phyloP scores from a whole-genome alignment of 2,329 filamentous ascomycete genomes.

The Tolypocladium pustulatum region DNA sequence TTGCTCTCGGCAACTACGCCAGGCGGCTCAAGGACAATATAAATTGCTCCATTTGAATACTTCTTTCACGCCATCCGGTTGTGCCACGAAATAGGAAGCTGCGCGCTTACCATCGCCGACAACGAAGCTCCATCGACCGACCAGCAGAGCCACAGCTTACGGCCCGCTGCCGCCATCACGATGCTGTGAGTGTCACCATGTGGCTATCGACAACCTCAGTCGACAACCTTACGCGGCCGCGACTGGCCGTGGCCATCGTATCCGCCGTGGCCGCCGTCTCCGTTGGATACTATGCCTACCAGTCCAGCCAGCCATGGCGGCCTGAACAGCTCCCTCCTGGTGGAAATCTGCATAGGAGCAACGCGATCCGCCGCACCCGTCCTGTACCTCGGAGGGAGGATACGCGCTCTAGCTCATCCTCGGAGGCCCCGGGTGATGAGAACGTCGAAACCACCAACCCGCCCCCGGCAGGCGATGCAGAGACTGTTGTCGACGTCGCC shows the following conservation, averaged over 20 bases:
- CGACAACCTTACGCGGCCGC: constrained; percentile 44
- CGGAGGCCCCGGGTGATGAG: constrained; percentile 33
- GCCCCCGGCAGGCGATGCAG: constrained; percentile 22
- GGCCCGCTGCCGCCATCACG: constrained; percentile 9
- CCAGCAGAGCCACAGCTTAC: not conserved
- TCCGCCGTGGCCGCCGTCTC: constrained; percentile 47
- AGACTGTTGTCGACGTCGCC: constrained; percentile 28
- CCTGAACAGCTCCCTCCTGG: constrained; percentile 14
- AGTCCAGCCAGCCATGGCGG: constrained; percentile 16
- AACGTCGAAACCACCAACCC: constrained; percentile 23
- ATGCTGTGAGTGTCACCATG: constrained; percentile 29
- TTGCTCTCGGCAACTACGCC: not conserved
- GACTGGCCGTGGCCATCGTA: constrained; percentile 43
- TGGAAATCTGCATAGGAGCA: constrained; percentile 50
- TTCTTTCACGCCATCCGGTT: not conserved
- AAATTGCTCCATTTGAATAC: not conserved
- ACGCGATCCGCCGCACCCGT: constrained; percentile 49
- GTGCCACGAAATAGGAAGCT: not conserved
- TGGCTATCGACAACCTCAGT: constrained; percentile 37
- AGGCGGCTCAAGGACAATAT: not conserved
- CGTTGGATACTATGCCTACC: constrained; percentile 49
- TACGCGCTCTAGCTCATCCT: constrained; percentile 30
- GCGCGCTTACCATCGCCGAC: not conserved
- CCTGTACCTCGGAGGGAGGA: constrained; percentile 21
- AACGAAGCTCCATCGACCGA: not conserved